Evolutionary conservation across 2,329 filamentous ascomycete species (phyloP).

Genomic region (Cyanodermella asteris): DNA sequence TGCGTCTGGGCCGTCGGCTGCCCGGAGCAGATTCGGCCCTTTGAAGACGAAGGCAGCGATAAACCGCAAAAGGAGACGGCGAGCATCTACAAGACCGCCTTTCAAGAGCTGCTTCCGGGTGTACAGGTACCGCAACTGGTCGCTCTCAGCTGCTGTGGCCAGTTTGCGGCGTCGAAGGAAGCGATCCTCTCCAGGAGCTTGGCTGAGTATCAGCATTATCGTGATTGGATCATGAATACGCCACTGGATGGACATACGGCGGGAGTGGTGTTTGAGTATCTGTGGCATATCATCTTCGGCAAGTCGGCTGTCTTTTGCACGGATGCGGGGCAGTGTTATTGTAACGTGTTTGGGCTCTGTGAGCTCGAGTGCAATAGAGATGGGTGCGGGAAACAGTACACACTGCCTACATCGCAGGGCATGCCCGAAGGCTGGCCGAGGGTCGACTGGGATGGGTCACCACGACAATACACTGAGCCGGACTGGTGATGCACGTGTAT

Average conservation of each 20-base stretch:
- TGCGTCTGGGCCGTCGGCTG: slow-evolving; percentile 39
- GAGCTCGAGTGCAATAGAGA: too few relatives aligned
- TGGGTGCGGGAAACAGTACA: too few relatives aligned
- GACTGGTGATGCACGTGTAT: too few relatives aligned
- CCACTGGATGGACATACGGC: slow-evolving; percentile 30
- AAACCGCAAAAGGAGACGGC: slow-evolving; percentile 18
- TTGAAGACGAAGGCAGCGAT: slow-evolving; percentile 16
- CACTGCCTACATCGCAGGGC: too few relatives aligned
- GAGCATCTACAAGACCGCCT: slow-evolving; percentile 22
- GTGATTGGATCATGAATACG: slow-evolving; percentile 38
- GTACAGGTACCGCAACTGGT: slow-evolving; percentile 26
- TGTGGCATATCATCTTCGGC: slow-evolving; percentile 39
- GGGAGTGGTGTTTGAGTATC: slow-evolving; percentile 40
- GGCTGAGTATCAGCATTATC: slow-evolving; percentile 32
- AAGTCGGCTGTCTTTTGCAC: slow-evolving; percentile 18
- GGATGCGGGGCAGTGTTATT: too few relatives aligned
- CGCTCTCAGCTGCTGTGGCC: slow-evolving; percentile 40
- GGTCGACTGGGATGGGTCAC: too few relatives aligned
- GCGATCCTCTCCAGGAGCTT: slow-evolving; percentile 26
- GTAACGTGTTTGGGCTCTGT: too few relatives aligned
- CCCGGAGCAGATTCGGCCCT: slow-evolving; percentile 13
- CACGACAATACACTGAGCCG: too few relatives aligned
- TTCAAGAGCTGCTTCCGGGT: slow-evolving; percentile 10
- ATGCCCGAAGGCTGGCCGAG: too few relatives aligned
- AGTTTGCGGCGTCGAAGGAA: slow-evolving; percentile 38